Conservation (phyloP, 192 early-diverging fungal species). For the Mortierella hygrophila region DNA sequence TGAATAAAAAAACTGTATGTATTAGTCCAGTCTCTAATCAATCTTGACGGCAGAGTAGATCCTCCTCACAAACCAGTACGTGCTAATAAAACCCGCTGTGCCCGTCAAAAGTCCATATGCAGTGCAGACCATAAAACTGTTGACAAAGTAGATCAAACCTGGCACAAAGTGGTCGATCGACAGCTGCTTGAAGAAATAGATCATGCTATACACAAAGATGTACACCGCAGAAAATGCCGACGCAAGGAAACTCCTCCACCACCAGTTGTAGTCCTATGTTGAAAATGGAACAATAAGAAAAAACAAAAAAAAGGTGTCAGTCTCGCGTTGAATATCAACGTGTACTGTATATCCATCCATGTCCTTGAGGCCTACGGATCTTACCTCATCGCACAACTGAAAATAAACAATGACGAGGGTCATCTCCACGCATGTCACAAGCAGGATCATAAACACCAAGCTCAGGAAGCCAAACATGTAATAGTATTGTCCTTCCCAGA, state of each 20-base stretch:
- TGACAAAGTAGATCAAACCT: conserved; percentile 80
- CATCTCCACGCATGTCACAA: conserved; percentile 69
- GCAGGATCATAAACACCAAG: conserved; percentile 70
- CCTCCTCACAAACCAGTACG: conserved; percentile 74
- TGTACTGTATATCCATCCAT: background rate
- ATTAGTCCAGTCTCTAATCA: conserved; percentile 2
- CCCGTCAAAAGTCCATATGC: conserved; percentile 76
- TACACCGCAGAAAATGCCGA: conserved; percentile 79
- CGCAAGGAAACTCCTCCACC: conserved; percentile 90
- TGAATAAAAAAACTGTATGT: background rate
- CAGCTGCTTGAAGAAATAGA: conserved; percentile 77
- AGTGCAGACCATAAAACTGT: conserved; percentile 70
- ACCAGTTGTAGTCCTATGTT: conserved; percentile 82
- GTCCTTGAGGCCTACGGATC: background rate
- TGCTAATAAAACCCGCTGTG: conserved; percentile 77
- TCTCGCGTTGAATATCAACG: background rate
- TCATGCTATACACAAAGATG: conserved; percentile 81
- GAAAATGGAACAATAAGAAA: conserved; percentile 45
- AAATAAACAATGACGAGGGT: conserved; percentile 79
- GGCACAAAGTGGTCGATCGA: conserved; percentile 71
- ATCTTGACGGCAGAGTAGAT: conserved; percentile 85
- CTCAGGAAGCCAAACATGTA: conserved; percentile 73
- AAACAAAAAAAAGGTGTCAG: conserved; percentile 55
- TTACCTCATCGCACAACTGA: conserved; percentile 69
- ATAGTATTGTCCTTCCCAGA: conserved; percentile 78